Base-by-base conservation (phyloP, 306 rosid species). In the Abrus pulchellus region DNA sequence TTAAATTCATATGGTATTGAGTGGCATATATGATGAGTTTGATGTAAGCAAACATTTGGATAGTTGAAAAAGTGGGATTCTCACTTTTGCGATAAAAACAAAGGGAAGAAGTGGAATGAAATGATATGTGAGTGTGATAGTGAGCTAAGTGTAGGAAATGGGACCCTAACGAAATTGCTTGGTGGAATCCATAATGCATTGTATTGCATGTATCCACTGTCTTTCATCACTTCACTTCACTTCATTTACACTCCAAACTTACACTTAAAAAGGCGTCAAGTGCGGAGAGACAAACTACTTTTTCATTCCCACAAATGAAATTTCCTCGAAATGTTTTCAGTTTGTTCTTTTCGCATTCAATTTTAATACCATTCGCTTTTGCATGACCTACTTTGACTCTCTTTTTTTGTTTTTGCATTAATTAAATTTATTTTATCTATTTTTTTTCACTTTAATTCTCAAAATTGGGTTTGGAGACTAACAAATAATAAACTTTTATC, bases 111-210 rank as follows among this genome's bases (percentile, higher is more conserved):
- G 7, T 12, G 32, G 9, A 13, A 34, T 13, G 66, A 5, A 2
- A 0, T 38, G 57, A 63, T 32, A 27, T 3, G 1, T 27, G 72
- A 68, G 38, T 60, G 68, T 64, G 68, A 55, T 62, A 70, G 43
- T 33, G 14, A 12, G 72, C 8, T 60, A 12, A 30, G 75, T 53
- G 55, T 50, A 59, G 81, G 65, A 68, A 72, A 60, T 79, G 83
- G 87, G 84, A 12, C 88, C 85, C 62, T 32, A 3, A 56, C 41
- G 86, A 80, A 83, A 78, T 76, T 89, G 77, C 82, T 41, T 71
- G 47, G 10, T 60, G 79, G 68, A 68, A 74, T 79, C 86, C 75
- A 9, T 36, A 43, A 38, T 64, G 69, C 57, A 47, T 33, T 68
- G 48, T 63, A 20, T 20, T 20, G 20, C 20, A 20, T 20, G 20